Evolutionary conservation across 352 stramenopile species (phyloP).

Genomic region (Globisporangium camurandrum): DNA sequence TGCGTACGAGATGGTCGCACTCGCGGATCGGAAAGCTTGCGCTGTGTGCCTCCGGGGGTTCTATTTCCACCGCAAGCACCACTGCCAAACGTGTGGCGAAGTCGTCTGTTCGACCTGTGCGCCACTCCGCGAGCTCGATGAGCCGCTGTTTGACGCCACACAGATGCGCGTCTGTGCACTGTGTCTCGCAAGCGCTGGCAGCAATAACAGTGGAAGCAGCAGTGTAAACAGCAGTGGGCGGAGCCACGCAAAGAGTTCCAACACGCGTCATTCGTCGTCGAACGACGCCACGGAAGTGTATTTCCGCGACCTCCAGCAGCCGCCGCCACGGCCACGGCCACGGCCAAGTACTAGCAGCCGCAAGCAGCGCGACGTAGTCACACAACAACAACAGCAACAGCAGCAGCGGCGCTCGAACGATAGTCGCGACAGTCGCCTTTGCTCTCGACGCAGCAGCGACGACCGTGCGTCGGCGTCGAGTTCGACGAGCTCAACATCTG

Average conservation of each 20-base stretch:
- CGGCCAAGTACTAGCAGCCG: conserved; percentile 1
- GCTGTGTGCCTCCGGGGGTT: conserved; percentile 72
- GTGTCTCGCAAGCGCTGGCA: conserved; percentile 49
- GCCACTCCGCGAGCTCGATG: conserved; percentile 61
- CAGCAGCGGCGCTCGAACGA: conserved; percentile 11
- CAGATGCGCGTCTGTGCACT: conserved; percentile 64
- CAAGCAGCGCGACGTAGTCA: too few relatives aligned
- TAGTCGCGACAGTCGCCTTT: conserved; percentile 5
- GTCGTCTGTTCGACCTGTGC: conserved; percentile 71
- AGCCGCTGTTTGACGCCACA: conserved; percentile 51
- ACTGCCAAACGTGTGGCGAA: conserved; percentile 69
- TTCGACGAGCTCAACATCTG: neutral
- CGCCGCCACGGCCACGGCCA: conserved; percentile 1
- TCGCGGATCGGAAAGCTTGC: conserved; percentile 67
- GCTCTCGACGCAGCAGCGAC: conserved; percentile 6
- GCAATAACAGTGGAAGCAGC: too few relatives aligned
- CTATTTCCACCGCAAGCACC: conserved; percentile 73
- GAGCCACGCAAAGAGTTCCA: conserved; percentile 28
- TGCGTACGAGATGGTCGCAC: conserved; percentile 70
- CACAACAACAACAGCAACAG: too few relatives aligned
- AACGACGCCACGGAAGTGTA: conserved; percentile 23
- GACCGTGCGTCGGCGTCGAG: neutral
- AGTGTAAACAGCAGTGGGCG: too few relatives aligned
- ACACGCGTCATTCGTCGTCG: too few relatives aligned
- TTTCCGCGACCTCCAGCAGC: neutral